These are phyloP conservation scores for Populus euphratica DNA, from an alignment of 345 rosid species.

Conservation along the genomic window DNA sequence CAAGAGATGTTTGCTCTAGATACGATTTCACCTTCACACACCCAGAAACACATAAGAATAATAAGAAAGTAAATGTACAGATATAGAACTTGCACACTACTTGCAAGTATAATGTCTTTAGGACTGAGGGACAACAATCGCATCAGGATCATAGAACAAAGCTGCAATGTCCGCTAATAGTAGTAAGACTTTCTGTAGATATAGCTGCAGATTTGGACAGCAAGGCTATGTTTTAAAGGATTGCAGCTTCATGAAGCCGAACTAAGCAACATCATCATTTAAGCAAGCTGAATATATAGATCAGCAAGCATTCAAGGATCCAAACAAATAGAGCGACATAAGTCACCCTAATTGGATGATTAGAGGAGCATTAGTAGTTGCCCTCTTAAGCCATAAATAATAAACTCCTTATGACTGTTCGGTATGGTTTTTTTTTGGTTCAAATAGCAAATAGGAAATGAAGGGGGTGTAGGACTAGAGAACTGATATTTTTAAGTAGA, in stretches of 20 bases:
- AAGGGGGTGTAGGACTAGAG: background rate
- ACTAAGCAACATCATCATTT: background rate
- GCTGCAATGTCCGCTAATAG: background rate
- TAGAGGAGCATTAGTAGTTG: background rate
- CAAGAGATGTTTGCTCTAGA: background rate
- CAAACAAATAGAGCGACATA: background rate
- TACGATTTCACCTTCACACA: background rate
- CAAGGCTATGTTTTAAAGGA: background rate
- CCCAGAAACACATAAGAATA: background rate
- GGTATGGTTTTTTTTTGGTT: background rate
- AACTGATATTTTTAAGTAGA: background rate
- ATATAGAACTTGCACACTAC: background rate
- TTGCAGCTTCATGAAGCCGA: background rate
- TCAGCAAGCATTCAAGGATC: background rate
- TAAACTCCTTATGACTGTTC: background rate
- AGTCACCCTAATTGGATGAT: background rate
- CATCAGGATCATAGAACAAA: background rate
- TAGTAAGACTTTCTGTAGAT: background rate
- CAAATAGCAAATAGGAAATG: background rate
- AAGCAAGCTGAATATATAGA: background rate
- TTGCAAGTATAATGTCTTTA: background rate
- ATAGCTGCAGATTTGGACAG: background rate
- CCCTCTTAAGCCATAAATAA: background rate
- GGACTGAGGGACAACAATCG: background rate
- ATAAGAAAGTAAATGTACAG: background rate